These are phyloP conservation scores for Perkinsus olseni DNA, from an alignment of 169 alveolate species.

Conservation along the genomic window DNA sequence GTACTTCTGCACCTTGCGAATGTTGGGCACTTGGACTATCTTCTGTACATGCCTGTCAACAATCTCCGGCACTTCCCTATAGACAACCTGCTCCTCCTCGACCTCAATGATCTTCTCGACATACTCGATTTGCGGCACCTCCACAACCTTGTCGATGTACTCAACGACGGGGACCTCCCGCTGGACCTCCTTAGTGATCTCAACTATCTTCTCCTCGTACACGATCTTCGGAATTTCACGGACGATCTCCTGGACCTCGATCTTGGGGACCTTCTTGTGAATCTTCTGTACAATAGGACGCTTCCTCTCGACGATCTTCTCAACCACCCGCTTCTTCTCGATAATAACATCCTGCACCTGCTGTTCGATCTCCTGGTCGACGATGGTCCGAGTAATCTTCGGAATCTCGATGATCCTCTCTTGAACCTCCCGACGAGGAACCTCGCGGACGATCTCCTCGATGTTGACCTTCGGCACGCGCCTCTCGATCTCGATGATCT, in stretches of 20 bases:
- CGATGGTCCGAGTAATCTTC: neutral
- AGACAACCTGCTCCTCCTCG: conserved; percentile 56
- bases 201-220: conserved; percentile 64
- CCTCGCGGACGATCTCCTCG: neutral
- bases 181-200: conserved; percentile 12
- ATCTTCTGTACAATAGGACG: conserved; percentile 58
- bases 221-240: conserved; percentile 57
- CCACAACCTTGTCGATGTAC: conserved; percentile 63
- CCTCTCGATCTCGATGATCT: neutral
- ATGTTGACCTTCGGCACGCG: neutral
- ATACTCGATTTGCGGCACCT: conserved; percentile 63
- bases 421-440: neutral
- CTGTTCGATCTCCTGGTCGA: neutral
- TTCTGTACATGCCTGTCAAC: conserved; percentile 34
- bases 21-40: neutral
- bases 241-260: conserved; percentile 49
- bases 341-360: neutral
- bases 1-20: neutral
- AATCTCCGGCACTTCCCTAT: conserved; percentile 55
- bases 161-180: conserved; percentile 52
- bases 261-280: conserved; percentile 52
- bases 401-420: neutral
- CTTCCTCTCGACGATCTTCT: conserved; percentile 58
- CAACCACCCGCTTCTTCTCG: conserved; percentile 44
- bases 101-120: conserved; percentile 62